phyloP scores from a whole-genome alignment of 2,329 filamentous ascomycete genomes.

The Paramyrothecium roridum region DNA sequence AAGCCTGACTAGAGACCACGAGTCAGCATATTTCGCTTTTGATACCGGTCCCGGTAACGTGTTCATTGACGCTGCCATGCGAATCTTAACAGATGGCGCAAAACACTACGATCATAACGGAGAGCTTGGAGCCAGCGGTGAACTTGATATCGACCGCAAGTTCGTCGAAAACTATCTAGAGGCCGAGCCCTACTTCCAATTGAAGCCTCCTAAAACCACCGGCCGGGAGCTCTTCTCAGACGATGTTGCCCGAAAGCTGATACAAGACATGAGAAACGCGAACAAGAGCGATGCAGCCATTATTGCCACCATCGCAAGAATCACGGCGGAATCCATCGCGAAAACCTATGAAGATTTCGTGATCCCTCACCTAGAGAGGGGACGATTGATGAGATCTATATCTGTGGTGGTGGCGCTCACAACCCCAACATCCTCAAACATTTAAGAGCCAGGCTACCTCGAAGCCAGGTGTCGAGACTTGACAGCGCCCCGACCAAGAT shows the following conservation, averaged over 20 bases:
- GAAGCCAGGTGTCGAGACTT: too few species aligned
- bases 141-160: slow-evolving; percentile 30
- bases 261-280: slow-evolving; percentile 38
- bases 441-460: slow-evolving; percentile 31
- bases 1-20: background rate
- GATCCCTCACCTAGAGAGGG: slow-evolving; percentile 30
- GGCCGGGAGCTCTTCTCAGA: slow-evolving; percentile 58
- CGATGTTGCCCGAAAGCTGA: slow-evolving; percentile 48
- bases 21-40: too few species aligned
- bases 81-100: slow-evolving; percentile 48
- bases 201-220: slow-evolving; percentile 52
- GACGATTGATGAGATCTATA: slow-evolving; percentile 49
- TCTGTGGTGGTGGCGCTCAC: slow-evolving; percentile 54
- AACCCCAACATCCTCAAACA: slow-evolving; percentile 53
- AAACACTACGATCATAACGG: slow-evolving; percentile 50
- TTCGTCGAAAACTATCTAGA: slow-evolving; percentile 44
- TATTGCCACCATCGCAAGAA: slow-evolving; percentile 55
- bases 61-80: slow-evolving; percentile 54
- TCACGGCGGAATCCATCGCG: slow-evolving; percentile 58
- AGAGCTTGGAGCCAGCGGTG: slow-evolving; percentile 44
- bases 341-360: slow-evolving; percentile 39
- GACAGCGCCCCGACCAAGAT: too few species aligned
- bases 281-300: slow-evolving; percentile 46
- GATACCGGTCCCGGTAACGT: slow-evolving; percentile 54
- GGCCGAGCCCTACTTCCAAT: slow-evolving; percentile 44